Evolutionary conservation across 2,329 filamentous ascomycete species (phyloP).

Genomic region (Botrytis cinerea): DNA sequence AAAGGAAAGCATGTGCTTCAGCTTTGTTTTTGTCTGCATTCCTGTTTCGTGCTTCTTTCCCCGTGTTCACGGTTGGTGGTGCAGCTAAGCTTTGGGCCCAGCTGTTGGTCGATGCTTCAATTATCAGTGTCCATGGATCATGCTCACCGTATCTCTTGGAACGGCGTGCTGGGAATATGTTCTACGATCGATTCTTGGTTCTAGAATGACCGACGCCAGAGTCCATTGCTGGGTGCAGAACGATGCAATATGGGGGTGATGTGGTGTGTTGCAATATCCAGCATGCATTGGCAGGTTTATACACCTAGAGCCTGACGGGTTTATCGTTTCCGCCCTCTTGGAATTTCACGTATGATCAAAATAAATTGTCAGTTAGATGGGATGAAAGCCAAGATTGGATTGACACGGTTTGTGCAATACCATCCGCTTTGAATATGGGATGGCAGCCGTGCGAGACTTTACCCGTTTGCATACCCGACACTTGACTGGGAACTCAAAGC

Average conservation of each 20-base stretch:
- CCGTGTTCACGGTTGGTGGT: background rate
- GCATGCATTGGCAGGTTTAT: background rate
- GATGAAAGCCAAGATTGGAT: constrained; percentile 14
- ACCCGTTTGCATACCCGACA: background rate
- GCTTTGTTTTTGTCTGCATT: background rate
- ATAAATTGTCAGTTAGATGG: background rate
- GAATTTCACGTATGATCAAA: background rate
- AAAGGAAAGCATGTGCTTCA: background rate
- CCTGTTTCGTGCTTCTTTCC: background rate
- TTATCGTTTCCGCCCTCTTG: background rate
- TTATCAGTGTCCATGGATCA: background rate
- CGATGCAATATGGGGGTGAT: background rate
- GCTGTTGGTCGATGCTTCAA: background rate
- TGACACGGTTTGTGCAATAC: background rate
- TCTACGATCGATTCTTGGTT: background rate
- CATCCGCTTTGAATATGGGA: constrained; percentile 18
- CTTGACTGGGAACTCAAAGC: constrained; percentile 5
- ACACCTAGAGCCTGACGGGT: background rate
- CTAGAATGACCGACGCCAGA: too few relatives aligned
- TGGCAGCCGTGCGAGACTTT: constrained; percentile 17
- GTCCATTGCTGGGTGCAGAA: background rate
- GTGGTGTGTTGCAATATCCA: background rate
- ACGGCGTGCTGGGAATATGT: background rate
- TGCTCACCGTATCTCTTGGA: background rate
- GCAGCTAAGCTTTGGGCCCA: background rate